Evolutionary conservation across 2,329 filamentous ascomycete species (phyloP).

Genomic region (Penicillium polonicum): DNA sequence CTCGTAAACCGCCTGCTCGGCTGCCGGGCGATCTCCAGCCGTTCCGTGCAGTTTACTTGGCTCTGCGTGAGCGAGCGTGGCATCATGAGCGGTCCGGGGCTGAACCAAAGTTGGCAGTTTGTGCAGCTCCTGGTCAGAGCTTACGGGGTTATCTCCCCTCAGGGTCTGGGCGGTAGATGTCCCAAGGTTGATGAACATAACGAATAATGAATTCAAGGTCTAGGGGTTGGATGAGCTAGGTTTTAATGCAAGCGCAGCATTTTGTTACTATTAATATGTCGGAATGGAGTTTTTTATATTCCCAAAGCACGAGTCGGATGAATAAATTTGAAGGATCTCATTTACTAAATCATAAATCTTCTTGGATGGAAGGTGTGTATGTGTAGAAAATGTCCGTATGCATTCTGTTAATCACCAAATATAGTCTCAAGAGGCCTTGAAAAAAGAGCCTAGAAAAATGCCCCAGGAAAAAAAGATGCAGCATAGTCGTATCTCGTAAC

Average conservation of each 20-base stretch:
- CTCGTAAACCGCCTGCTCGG: slow-evolving; percentile 1
- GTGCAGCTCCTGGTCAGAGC: background rate
- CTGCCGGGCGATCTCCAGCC: slow-evolving; percentile 8
- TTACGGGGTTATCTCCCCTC: slow-evolving; percentile 6
- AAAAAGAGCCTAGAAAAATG: background rate
- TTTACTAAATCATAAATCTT: background rate
- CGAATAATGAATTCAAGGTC: background rate
- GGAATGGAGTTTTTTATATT: background rate
- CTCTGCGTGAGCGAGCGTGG: slow-evolving; percentile 8
- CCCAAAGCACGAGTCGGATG: background rate
- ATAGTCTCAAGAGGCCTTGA: background rate
- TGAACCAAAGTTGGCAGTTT: slow-evolving; percentile 3
- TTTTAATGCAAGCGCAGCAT: background rate
- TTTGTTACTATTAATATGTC: background rate
- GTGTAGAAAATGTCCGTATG: background rate
- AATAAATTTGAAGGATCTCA: background rate
- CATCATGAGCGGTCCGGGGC: slow-evolving; percentile 2
- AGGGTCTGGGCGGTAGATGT: background rate
- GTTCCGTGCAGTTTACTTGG: slow-evolving; percentile 9
- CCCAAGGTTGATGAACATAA: background rate
- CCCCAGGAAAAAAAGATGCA: background rate
- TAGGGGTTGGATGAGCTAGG: background rate
- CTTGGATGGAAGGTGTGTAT: background rate
- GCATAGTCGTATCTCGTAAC: background rate
- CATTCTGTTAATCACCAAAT: background rate